Evolutionary conservation across 305 asterid genomes (phyloP).

Genomic region (Solanum aculeatissimum): DNA sequence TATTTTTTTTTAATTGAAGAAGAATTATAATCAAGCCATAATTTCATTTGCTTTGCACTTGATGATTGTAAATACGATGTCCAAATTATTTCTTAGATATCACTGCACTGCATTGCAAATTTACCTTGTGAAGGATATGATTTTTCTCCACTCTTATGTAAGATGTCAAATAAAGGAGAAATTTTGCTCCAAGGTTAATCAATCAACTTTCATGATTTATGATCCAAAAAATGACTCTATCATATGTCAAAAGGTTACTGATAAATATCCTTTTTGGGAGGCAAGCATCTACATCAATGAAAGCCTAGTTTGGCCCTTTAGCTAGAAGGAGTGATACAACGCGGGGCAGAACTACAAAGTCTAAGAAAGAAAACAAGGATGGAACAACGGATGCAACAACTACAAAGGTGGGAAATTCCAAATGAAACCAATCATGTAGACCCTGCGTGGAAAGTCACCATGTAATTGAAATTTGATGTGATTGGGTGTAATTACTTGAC

Average conservation of each 20-base stretch:
- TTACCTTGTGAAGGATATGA: not conserved
- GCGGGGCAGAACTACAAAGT: not conserved
- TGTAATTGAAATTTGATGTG: no score
- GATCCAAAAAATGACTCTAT: not conserved
- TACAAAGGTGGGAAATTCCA: not conserved
- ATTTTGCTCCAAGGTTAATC: accelerated
- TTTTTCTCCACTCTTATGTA: conserved; percentile 9
- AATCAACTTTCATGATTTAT: no score
- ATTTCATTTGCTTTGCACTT: no score
- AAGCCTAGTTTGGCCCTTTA: not conserved
- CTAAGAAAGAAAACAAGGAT: not conserved
- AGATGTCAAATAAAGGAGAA: not conserved
- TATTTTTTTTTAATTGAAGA: no score
- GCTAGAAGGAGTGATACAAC: not conserved
- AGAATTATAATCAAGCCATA: no score
- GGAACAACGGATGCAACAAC: not conserved
- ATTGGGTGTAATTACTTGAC: no score
- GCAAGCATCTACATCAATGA: not conserved
- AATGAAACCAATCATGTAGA: not conserved
- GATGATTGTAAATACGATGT: no score
- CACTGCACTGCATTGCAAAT: no score
- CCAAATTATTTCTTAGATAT: no score
- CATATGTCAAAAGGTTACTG: not conserved
- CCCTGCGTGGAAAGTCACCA: no score
- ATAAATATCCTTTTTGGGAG: not conserved